Evolutionary conservation across 345 rosid genomes (phyloP), one percentile per base, ranked within the genome.

Genomic region (Durio zibethinus): DNA sequence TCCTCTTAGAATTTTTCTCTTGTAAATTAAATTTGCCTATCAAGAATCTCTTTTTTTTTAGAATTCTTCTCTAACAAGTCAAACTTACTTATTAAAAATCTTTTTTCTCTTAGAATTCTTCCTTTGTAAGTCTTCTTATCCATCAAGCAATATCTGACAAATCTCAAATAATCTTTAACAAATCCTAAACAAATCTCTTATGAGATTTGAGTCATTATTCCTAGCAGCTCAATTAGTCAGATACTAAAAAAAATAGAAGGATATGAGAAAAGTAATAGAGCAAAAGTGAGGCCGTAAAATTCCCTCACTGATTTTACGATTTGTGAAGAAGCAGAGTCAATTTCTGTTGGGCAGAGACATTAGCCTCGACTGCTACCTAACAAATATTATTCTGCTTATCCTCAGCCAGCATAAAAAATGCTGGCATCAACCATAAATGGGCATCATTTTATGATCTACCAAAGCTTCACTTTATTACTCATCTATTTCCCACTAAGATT

Each of bases 331-430:
- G 25, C 42, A 62, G 29, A 68, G 15, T 33, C 63, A 47, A 20
- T 18, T 65, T 11, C 38, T 72, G 56, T 9, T 57, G 77, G 69
- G 64, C 59, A 80, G 16, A 35, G 76, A 79, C 78, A 18, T 50
- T 25, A 60, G 69, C 65, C 43, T 79, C 74, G 78, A 80, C 78
- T 68, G 76, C 47, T 77, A 53, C 82, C 83, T 21, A 77, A 77
- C 81, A 54, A 53, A 70, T 77, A 52, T 36, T 66, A 20, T 48
- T 68, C 70, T 47, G 72, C 75, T 64, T 27, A 25, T 64, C 79
- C 73, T 65, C 45, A 54, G 42, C 79, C 82, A 82, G 71, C 79
- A 27, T n/a, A 0, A 52, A 35, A 60, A 57, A 9, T 11, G 74
- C 77, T 63, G 74, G 61, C 74, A 77, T 62, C 77, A 50, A 60